Evolutionary conservation across 805 yeast genomes (phyloP).

Genomic region (Lipomyces sp.): DNA sequence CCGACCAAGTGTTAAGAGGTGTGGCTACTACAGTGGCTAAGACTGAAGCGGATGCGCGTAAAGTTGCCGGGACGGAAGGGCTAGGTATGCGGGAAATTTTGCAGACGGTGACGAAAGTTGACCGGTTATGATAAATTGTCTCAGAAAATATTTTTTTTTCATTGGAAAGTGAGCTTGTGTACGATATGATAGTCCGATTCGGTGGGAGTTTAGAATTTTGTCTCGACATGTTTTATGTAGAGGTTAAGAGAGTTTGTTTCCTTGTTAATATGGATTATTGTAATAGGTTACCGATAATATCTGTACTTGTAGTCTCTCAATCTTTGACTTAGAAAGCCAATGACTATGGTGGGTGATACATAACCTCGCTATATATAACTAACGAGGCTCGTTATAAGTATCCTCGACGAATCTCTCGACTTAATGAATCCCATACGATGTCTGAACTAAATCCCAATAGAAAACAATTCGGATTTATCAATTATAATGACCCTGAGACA

Average conservation of each 20-base stretch:
- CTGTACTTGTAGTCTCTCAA: not conserved
- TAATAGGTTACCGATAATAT: not conserved
- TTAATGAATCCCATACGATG: no score
- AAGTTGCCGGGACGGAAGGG: conserved; percentile 29
- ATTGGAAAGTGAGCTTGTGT: conserved; percentile 8
- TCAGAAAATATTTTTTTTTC: not conserved
- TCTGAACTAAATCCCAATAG: no score
- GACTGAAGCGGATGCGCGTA: conserved; percentile 15
- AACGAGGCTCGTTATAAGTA: no score
- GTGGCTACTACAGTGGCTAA: conserved; percentile 13
- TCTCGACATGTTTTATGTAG: not conserved
- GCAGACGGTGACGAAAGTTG: conserved; percentile 31
- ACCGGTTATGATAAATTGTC: conserved; percentile 21
- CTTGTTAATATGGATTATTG: not conserved
- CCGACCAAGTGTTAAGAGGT: conserved; percentile 14
- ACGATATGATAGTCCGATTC: not conserved
- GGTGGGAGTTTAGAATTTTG: not conserved
- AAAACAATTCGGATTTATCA: no score
- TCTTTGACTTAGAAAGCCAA: no score
- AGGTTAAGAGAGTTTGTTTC: not conserved
- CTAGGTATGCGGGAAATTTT: conserved; percentile 31
- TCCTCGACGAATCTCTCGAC: no score
- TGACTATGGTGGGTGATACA: no score
- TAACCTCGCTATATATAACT: no score
- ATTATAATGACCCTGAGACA: no score